Base-by-base conservation (phyloP, 2,329 filamentous ascomycete species). In the Stagonosporopsis rhizophila region DNA sequence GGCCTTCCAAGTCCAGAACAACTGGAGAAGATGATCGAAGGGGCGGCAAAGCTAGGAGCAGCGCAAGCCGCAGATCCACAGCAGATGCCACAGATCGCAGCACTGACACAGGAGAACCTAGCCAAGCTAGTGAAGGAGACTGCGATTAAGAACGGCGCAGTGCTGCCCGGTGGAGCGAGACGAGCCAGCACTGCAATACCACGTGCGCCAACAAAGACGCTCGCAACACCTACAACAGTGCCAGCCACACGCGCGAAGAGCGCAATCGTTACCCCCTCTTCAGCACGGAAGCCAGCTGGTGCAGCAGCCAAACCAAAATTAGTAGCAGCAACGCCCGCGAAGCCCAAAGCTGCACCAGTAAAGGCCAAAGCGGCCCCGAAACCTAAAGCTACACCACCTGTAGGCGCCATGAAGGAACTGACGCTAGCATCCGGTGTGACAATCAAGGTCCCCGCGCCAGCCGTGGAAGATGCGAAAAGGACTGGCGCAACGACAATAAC, bases 61-160 rank as follows among this genome's bases (percentile, higher is more conserved):
- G 60, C 64, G 9, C 71, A 75, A 56, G 61, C 62, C n/a, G 69
- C 71, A 1, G 59, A 60, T 4, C 67, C 69, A 25, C 56, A 66
- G 25, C 61, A 72, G 20, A 44, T 65, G 25, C 66, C 64, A 1
- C 64, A 71, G 32, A 65, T 70, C 7, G 72, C 74, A 37, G 63
- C 69, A 22, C 46, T 76, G 1, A 76, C 73, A 4, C 73, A 76
- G 52, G 73, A 75, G 51, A 75, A 76, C 28, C 59, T 76, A 11
- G 73, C 73, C 1, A 73, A 70, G 44, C 44, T 76, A 5, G 73
- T 76, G 6, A 76, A 75, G 48, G 73, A 76, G 60, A 76, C 72
- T 4, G 73, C 73, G 1, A 74, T 75, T 34, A 66, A 71, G 51
- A 73, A 69, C 48, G 73, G 73, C 4, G 71, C 67, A 19, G 72